Evolutionary conservation across 192 early-diverging fungal species (phyloP).

Genomic region (Rhizophagus clarus): DNA sequence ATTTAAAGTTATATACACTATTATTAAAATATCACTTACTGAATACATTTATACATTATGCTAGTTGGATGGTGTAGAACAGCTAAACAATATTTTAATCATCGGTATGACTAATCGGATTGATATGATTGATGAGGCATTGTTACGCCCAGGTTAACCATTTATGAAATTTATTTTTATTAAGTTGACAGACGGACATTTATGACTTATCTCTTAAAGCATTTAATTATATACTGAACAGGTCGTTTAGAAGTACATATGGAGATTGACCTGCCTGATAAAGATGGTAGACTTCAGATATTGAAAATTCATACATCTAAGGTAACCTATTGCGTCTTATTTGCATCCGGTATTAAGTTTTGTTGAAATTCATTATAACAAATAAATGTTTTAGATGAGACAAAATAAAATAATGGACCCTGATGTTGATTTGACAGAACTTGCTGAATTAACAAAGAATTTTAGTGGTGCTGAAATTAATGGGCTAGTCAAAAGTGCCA

Average conservation of each 20-base stretch:
- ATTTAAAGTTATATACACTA: no score
- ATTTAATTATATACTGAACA: conserved; percentile 3
- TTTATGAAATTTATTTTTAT: not conserved
- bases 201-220: not conserved
- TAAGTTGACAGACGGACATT: not conserved
- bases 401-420: conserved; percentile 74
- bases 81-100: conserved; percentile 96
- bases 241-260: conserved; percentile 94
- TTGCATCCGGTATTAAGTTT: not conserved
- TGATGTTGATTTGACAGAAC: conserved; percentile 83
- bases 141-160: conserved; percentile 82
- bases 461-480: conserved; percentile 97
- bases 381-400: conserved; percentile 59
- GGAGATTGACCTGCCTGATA: conserved; percentile 95
- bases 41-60: not conserved
- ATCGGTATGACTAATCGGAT: conserved; percentile 99
- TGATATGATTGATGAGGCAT: conserved; percentile 98
- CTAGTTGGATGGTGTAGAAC: conserved; percentile 97
- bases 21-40: not conserved
- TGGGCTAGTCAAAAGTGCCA: conserved; percentile 88
- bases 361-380: not conserved
- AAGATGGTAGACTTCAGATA: conserved; percentile 89
- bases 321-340: conserved; percentile 42
- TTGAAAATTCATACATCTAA: conserved; percentile 92
- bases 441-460: conserved; percentile 92